phyloP scores from a whole-genome alignment of 345 rosid species.

The Erodium maritimum region DNA sequence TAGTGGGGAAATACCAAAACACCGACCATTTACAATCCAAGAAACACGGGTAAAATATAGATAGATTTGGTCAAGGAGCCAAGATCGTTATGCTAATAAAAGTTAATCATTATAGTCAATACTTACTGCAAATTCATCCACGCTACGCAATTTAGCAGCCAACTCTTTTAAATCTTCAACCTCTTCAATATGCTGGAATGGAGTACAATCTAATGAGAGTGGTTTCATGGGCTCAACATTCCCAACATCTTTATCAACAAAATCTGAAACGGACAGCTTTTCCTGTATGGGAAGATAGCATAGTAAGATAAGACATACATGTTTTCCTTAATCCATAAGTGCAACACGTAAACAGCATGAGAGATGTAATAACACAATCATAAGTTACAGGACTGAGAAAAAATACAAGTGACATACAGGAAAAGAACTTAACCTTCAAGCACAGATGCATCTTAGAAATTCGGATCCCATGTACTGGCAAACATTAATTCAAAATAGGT shows the following conservation, averaged over 20 bases:
- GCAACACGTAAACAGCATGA: background rate
- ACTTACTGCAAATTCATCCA: conserved; percentile 72
- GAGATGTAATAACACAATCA: background rate
- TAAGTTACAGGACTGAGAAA: background rate
- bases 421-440: background rate
- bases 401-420: background rate
- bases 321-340: background rate
- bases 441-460: background rate
- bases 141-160: conserved; percentile 50
- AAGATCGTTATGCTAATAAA: background rate
- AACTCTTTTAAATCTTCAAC: conserved; percentile 69
- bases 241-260: conserved; percentile 38
- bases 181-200: conserved; percentile 65
- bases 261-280: conserved; percentile 55
- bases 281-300: conserved; percentile 32
- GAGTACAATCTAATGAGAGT: conserved; percentile 34
- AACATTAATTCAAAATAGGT: background rate
- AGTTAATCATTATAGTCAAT: conserved; percentile 1
- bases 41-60: background rate
- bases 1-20: no score
- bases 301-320: background rate
- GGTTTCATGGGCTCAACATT: conserved; percentile 37
- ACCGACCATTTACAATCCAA: background rate
- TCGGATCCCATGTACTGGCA: background rate
- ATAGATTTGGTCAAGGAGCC: background rate